Base-by-base conservation (phyloP, 345 rosid genomes). In the Gossypium longicalyx region DNA sequence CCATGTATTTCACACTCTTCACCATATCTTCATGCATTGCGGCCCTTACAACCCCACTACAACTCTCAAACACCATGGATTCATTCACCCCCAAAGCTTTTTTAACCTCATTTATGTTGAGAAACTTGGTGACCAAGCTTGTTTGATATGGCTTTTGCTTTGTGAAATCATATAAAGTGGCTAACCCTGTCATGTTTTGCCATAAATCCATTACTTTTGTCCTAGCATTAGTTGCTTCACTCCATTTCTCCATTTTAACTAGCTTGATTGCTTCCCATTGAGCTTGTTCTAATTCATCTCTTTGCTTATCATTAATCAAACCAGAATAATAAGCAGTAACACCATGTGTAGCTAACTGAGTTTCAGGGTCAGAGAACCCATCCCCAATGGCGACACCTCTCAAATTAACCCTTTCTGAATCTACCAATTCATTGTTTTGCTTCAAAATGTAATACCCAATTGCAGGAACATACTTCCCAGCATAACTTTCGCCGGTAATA, bases 401-500 rank as follows among this genome's bases (percentile, higher is more conserved):
- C 70, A 93, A 76, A 62, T 91, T 87, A 47, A 91, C 80, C 57
- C 69, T 71, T 72, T 76, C 61, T 0, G 83, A 74, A 27, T 10
- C 71, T 1, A 76, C 78, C 80, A 81, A 64, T 59, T 11, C 63
- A 66, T 12, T 74, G 44, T 87, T 91, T 83, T 75, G 80, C 68
- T 78, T 83, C 74, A 89, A 75, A 70, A 89, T 89, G 23, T 89
- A 85, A 74, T 88, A 89, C 66, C 93, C 95, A 29, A 91, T 85
- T 8, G 97, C 86, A 0, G 98, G 97, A 9, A 90, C 88, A 71
- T 89, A 91, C 67, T 91, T 89, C 12, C 97, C 92, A 0, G 95
- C 97, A 66, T 93, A 89, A 67, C 98, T 93, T 84, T 93, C 93
- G 0, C 98, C 93, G 0, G 94, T 83, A 5, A 91, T 53, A 74